These are phyloP conservation scores for Rhodotorula paludigena DNA, from an alignment of 768 basidiomycete species.

Conservation along the genomic window DNA sequence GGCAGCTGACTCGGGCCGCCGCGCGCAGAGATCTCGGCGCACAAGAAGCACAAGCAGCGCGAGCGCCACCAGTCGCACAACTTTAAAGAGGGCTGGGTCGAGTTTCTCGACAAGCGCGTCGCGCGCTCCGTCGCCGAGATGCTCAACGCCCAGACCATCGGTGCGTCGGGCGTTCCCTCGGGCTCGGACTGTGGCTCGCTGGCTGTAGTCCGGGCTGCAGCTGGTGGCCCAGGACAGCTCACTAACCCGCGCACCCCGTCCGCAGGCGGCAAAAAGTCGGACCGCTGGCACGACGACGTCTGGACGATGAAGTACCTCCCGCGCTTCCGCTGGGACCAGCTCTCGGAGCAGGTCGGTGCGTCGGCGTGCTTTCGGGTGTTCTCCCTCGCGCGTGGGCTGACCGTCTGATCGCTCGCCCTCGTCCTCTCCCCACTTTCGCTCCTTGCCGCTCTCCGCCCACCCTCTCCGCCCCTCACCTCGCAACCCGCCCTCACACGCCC, in stretches of 20 bases:
- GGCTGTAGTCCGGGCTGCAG: not conserved
- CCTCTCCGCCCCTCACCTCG: not conserved
- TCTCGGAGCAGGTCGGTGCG: constrained; percentile 96
- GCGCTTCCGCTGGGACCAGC: constrained; percentile 97
- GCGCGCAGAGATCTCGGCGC: not conserved
- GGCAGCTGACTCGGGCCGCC: not conserved
- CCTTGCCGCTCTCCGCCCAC: not conserved
- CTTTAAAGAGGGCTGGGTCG: constrained; percentile 96
- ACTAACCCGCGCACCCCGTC: not conserved
- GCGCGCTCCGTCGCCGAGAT: constrained; percentile 86
- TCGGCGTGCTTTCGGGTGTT: constrained; percentile 29
- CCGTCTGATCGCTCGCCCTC: too few relatives aligned
- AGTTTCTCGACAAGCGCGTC: constrained; percentile 89
- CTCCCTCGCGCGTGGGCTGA: too few relatives aligned
- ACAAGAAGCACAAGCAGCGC: constrained; percentile 27
- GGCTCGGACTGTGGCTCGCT: too few relatives aligned
- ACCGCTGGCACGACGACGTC: constrained; percentile 89
- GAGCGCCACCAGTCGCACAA: constrained; percentile 50
- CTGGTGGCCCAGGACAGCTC: not conserved
- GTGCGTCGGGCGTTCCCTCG: too few relatives aligned
- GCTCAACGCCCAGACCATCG: constrained; percentile 93
- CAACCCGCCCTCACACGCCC: not conserved
- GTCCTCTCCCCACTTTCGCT: not conserved
- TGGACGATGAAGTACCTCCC: constrained; percentile 99
- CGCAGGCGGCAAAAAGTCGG: constrained; percentile 68